Conservation (phyloP, 306 rosid genomes). For the Corylus americana region DNA sequence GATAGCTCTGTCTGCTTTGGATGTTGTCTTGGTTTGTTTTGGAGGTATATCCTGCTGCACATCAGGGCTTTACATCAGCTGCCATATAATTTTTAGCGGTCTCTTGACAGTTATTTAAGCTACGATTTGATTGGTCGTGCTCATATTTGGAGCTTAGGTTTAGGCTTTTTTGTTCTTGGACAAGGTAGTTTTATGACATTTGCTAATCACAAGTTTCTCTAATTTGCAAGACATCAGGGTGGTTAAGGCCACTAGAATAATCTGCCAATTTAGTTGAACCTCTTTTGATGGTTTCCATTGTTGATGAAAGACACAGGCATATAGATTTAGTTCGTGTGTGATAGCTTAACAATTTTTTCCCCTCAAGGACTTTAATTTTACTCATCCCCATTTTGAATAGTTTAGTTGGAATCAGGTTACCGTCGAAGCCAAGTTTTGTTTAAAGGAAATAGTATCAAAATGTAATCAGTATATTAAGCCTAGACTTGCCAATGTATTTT, state of each 20-base stretch:
- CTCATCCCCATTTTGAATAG: not conserved
- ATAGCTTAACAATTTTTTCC: no score
- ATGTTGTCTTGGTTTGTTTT: not conserved
- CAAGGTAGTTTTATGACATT: not conserved
- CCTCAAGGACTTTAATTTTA: no score
- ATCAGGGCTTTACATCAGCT: not conserved
- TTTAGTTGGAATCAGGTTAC: not conserved
- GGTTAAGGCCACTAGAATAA: not conserved
- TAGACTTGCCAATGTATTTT: not conserved
- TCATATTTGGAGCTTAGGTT: not conserved
- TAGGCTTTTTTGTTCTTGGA: not conserved
- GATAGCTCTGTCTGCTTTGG: not conserved
- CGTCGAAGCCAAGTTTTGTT: conserved; percentile 2
- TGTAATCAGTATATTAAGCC: conserved; percentile 6
- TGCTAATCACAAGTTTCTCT: not conserved
- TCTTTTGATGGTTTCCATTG: not conserved
- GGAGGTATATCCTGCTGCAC: not conserved
- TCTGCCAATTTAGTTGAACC: not conserved
- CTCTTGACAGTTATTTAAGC: conserved; percentile 4
- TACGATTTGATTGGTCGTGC: not conserved
- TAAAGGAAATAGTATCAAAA: not conserved
- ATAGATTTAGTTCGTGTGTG: not conserved
- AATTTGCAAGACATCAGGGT: not conserved
- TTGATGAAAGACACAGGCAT: not conserved
- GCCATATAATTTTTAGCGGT: not conserved